Evolutionary conservation across 441 rosid genomes (phyloP).

Genomic region (Erysimum cheiri): DNA sequence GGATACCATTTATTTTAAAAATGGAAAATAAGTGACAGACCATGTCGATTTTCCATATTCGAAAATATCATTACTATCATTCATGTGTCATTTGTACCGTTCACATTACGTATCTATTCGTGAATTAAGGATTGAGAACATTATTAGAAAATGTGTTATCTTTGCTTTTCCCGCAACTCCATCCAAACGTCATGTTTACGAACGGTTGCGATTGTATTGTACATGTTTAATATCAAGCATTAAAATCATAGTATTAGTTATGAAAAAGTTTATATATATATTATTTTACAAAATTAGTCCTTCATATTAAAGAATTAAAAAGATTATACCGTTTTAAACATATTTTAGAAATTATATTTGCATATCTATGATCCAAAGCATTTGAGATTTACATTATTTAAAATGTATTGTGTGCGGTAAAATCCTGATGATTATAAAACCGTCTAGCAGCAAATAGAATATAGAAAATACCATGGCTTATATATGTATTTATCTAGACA

Average conservation of each 20-base stretch:
- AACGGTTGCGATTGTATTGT: not conserved
- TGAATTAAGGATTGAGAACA: not conserved
- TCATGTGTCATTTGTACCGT: constrained; percentile 18
- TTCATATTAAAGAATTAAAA: too few species aligned
- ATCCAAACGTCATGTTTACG: not conserved
- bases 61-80: constrained; percentile 19
- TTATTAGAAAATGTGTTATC: constrained; percentile 7
- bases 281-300: too few species aligned
- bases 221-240: not conserved
- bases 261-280: too few species aligned
- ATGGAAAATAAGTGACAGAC: constrained; percentile 1
- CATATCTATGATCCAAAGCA: not conserved
- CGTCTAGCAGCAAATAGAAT: constrained; percentile 23
- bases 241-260: too few species aligned
- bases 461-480: constrained; percentile 21
- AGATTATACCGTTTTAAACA: not conserved
- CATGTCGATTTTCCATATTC: constrained; percentile 29
- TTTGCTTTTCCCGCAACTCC: not conserved
- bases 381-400: not conserved
- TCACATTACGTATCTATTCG: constrained; percentile 21
- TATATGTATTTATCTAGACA: constrained; percentile 16
- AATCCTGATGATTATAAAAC: constrained; percentile 6
- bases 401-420: not conserved
- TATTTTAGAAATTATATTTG: not conserved
- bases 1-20: constrained; percentile 11